Percentiles rank a stretch among this genome's conserved stretches.
These are phyloP conservation scores for Limnanthes douglasii DNA, from an alignment of 345 rosid genomes.

Conservation along the genomic window DNA sequence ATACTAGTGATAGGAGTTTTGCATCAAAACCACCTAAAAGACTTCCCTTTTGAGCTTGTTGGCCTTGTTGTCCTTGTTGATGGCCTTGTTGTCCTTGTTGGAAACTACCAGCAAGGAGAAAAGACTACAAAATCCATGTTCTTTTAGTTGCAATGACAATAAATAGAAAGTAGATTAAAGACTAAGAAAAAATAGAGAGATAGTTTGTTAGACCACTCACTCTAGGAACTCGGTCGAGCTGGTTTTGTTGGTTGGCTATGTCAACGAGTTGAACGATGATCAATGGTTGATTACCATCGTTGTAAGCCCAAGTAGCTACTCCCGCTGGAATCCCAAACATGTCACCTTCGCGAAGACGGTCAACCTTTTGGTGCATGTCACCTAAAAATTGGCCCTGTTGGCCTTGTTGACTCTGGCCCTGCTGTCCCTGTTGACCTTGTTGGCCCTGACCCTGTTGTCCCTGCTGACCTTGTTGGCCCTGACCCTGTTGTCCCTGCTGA, in stretches of 20 bases:
- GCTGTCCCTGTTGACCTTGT: slow-evolving; percentile 7
- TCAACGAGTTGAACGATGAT: slow-evolving; percentile 20
- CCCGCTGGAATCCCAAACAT: slow-evolving; percentile 27
- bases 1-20: slow-evolving; percentile 32
- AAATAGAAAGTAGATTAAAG: neutral
- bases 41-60: slow-evolving; percentile 4
- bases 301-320: slow-evolving; percentile 31
- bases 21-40: slow-evolving; percentile 36
- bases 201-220: slow-evolving; percentile 30
- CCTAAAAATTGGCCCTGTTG: slow-evolving; percentile 13
- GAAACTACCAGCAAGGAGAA: slow-evolving; percentile 57
- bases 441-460: slow-evolving; percentile 3
- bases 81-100: slow-evolving; percentile 12
- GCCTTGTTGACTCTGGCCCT: slow-evolving; percentile 2
- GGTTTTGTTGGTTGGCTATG: slow-evolving; percentile 31
- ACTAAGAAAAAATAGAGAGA: neutral
- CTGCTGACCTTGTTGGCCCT: slow-evolving; percentile 7
- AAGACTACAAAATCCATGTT: slow-evolving; percentile 31
- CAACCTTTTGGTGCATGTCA: slow-evolving; percentile 34
- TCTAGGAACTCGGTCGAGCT: slow-evolving; percentile 54
- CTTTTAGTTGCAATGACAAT: neutral
- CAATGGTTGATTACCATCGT: slow-evolving; percentile 26
- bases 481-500: slow-evolving; percentile 1
- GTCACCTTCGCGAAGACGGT: slow-evolving; percentile 23
- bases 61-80: slow-evolving; percentile 11